These are phyloP conservation scores for Erodium maritimum DNA, from an alignment of 345 rosid genomes.

Conservation along the genomic window DNA sequence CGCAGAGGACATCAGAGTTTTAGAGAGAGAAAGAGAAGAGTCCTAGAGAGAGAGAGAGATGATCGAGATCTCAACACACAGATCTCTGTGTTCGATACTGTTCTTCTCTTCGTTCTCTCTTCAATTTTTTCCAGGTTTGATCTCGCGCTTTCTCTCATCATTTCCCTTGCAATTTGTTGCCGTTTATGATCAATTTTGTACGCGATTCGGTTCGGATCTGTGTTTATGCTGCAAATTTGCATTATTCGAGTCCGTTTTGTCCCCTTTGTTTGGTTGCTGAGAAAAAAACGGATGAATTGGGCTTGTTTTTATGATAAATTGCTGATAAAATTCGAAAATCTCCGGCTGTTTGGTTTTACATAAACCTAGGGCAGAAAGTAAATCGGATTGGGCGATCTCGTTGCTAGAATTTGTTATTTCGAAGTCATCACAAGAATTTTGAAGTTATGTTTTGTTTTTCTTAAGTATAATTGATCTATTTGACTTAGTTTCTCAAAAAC, in stretches of 20 bases:
- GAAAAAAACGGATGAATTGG: background rate
- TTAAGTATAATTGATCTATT: background rate
- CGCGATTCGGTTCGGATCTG: background rate
- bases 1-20: background rate
- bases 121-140: slow-evolving; percentile 45
- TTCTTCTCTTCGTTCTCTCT: slow-evolving; percentile 32
- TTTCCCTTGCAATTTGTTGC: background rate
- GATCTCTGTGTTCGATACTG: slow-evolving; percentile 23
- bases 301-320: background rate
- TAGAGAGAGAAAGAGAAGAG: slow-evolving; percentile 1
- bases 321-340: background rate
- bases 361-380: background rate
- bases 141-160: background rate
- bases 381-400: background rate
- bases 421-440: background rate
- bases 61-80: slow-evolving; percentile 20
- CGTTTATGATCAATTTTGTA: background rate
- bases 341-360: background rate
- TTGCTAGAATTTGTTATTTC: background rate
- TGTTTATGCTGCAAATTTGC: background rate
- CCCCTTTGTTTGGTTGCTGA: background rate
- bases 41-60: slow-evolving; percentile 15
- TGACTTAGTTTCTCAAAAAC: background rate
- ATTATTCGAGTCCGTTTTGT: background rate
- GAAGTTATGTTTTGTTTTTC: background rate